These are phyloP conservation scores for Aspergillus pseudoviridinutans DNA, from an alignment of 2,329 filamentous ascomycete species.

Conservation along the genomic window DNA sequence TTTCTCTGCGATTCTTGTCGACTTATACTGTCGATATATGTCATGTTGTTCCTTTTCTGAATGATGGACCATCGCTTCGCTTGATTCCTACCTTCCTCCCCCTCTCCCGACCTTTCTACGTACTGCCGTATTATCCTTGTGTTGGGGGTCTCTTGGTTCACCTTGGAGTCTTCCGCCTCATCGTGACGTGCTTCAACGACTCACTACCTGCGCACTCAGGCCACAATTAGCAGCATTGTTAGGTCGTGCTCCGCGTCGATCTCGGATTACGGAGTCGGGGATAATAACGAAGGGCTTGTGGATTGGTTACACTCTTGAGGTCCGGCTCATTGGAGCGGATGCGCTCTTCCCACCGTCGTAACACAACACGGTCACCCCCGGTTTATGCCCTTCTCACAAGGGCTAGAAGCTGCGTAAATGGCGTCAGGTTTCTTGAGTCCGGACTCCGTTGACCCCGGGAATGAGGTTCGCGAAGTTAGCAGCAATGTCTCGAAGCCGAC, in stretches of 20 bases:
- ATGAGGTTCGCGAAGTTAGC: conserved; percentile 23
- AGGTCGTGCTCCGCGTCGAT: background rate
- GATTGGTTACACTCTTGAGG: conserved; percentile 21
- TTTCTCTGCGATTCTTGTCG: background rate
- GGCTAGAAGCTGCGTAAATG: conserved; percentile 32
- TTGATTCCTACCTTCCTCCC: background rate
- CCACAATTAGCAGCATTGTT: conserved; percentile 3
- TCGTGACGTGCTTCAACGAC: background rate
- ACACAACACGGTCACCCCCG: conserved; percentile 9
- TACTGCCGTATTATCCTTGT: background rate
- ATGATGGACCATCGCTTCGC: background rate
- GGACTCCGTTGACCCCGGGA: conserved; percentile 25
- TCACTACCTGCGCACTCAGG: background rate
- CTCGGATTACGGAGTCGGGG: background rate
- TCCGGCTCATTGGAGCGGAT: conserved; percentile 26
- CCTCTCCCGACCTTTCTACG: background rate
- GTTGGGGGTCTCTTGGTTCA: background rate
- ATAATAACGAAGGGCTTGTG: conserved; percentile 8
- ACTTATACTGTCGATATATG: background rate
- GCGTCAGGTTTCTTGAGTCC: conserved; percentile 35
- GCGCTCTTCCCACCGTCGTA: conserved; percentile 16
- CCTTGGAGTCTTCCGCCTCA: background rate
- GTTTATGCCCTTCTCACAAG: conserved; percentile 25
- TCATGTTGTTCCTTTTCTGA: background rate
- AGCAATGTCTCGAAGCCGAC: conserved; percentile 58